Base-by-base conservation (phyloP, 345 rosid species). In the Arabidopsis arenosa region DNA sequence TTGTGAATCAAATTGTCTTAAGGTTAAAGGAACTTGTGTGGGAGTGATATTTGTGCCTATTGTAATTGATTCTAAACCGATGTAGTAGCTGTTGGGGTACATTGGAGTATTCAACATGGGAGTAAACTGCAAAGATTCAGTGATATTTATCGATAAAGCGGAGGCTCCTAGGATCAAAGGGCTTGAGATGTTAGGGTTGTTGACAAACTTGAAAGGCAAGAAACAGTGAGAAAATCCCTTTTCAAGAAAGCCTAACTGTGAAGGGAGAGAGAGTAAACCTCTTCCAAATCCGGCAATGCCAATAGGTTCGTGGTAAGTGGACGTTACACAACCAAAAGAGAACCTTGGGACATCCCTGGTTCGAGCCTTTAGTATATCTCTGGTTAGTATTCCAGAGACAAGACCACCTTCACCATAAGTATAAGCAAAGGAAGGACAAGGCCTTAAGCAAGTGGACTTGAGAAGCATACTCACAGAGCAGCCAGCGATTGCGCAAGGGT, bases 261-360 rank as follows among this genome's bases (percentile, higher is more conserved):
- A 86, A 32, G 96, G 93, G 28, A 91, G 54, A 15, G 93, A 89
- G 30, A 93, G 92, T 12, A 78, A n/a, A 14, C 98, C 96, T 80
- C 82, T 89, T 23, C 97, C 97, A 79, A 93, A 93, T 66, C 96
- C 98, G 11, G 89, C 93, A 64, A 93, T 87, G 36, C 98, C 98
- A 35, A 88, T 80, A 18, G 97, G 92, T 62, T 91, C 97, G 1
- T 62, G 81, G 76, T 91, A 91, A 9, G 96, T 82, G 12, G 98
- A 84, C 1, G 87, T 81, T 0, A 84, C 88, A 15, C 95, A 91
- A 7, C 93, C 97, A 53, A 93, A 93, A 36, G 86, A 72, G 69
- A 90, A 89, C 15, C 80, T 83, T 4, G 91, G 85, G 32, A 88
- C 63, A 12, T 84, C 95, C 72, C 36, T 82, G 26, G 66, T 57